Base-by-base conservation (phyloP, 306 rosid species). In the Malus sylvestris region DNA sequence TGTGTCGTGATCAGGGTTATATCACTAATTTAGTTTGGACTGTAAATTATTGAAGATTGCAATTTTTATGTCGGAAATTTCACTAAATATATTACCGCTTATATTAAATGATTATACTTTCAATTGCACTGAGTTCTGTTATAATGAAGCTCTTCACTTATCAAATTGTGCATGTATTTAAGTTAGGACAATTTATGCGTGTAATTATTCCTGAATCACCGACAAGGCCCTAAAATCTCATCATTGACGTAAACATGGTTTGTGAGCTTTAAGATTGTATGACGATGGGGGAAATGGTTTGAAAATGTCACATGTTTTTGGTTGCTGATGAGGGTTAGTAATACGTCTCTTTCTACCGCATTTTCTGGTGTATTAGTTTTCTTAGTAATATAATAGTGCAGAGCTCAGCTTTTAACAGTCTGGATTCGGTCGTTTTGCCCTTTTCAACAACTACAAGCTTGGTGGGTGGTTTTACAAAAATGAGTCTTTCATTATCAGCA, bases 321-420 rank as follows among this genome's bases (percentile, higher is more conserved):
- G 49, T 66, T 35, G 76, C 58, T 52, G 18, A 4, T 12, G 0
- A 38, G 22, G 78, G 84, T 81, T 4, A 70, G 87, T 86, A 58
- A 76, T 40, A 42, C 3, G 88, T 84, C 88, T 20, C 33, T 81
- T 77, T 88, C 88, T n/a, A 32, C 30, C 71, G 30, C 78, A 80
- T 71, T 6, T 61, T 16, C 55, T 66, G 35, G 38, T 38, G 63
- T 13, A 4, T 12, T n/a, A 8, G 46, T 14, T 15, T 61, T 68
- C 42, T 78, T 23, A 25, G 23, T 27, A 45, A 62, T 84, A 77
- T 58, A 19, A 79, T 62, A 77, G 35, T 69, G 19, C 3, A 27
- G 38, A 15, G 32, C 66, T 22, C 13, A 2, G 22, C 72, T 23
- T 72, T 45, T 60, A 76, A 68, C 65, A 80, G 51, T 38, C 83